Conservation (phyloP, 148 eudicot genomes). For the Diospyros lotus region DNA sequence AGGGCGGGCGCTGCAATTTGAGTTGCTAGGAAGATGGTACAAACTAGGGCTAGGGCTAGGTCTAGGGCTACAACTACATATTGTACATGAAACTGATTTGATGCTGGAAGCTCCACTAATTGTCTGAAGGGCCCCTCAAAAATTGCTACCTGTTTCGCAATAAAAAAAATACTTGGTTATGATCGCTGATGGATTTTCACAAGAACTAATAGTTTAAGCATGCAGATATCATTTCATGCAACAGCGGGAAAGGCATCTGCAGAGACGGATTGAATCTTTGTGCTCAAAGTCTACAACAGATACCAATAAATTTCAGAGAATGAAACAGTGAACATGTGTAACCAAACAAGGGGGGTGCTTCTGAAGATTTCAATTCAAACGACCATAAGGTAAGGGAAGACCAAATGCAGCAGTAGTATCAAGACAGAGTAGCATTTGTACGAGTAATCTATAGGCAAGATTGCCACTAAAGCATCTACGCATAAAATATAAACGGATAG, state of each 20-base stretch:
- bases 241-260: neutral
- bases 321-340: too few relatives aligned
- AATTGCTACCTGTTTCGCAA: constrained; percentile 8
- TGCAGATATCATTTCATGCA: neutral
- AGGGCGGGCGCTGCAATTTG: neutral
- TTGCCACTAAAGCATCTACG: too few relatives aligned
- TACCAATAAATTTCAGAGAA: too few relatives aligned
- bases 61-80: constrained; percentile 14
- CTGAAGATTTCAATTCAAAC: too few relatives aligned
- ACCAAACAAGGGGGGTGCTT: too few relatives aligned
- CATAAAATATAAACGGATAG: too few relatives aligned
- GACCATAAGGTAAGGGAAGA: too few relatives aligned
- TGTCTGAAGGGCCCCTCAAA: constrained; percentile 7
- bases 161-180: neutral
- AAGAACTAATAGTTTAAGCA: neutral
- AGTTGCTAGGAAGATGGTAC: constrained; percentile 10
- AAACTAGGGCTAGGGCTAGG: constrained; percentile 12
- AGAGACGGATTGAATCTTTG: neutral
- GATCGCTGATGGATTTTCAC: neutral
- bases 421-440: too few relatives aligned
- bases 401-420: too few relatives aligned
- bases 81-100: constrained; percentile 8
- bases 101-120: constrained; percentile 14
- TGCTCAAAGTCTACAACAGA: too few relatives aligned
- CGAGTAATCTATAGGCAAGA: too few relatives aligned